Base-by-base conservation (phyloP, 495 filamentous ascomycete species). In the Trichoderma gamsii region DNA sequence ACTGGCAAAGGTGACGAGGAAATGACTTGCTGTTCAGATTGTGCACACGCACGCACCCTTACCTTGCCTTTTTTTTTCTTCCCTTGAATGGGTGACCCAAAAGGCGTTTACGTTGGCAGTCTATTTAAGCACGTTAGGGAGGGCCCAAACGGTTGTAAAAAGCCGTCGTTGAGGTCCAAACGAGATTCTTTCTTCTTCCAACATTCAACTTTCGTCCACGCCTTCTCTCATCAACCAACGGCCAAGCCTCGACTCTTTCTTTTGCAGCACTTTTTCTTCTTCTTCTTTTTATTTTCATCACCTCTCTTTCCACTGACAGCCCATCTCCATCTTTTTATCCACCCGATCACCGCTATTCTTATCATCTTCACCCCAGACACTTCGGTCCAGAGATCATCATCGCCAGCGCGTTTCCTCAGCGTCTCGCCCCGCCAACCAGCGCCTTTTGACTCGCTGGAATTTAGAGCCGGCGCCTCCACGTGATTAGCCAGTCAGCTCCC, bases 381-480 rank as follows among this genome's bases (percentile, higher is more conserved):
- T 4, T 46, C 43, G 18, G 12, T 46, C 1, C 6, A 46, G 5
- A 38, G 35, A 38, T 38, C 29, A 25, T 64, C 61, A 32, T 9
- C 23, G 56, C 12, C 23, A 4, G 23, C 23, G 56, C 23, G 15
- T 23, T 18, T 32, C 27, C 56, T 23, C 56, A 23, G 27, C n/a
- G 56, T 21, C 56, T 61, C 25, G 56, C 56, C 56, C 56, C 56
- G 56, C 56, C 56, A 61, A 18, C 56, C 51, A 21, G 23, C 51
- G 56, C 9, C 27, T 61, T 61, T 61, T 21, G 56, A 11, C 23
- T 29, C 56, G 23, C 56, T 29, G 56, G 27, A 61, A 61, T 61
- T 32, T 15, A 61, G 56, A 61, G 27, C n/a, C 27, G 56, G 56
- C 56, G 56, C 56, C 56, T 61, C 56, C 56, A 61, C 56, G 56